Percentiles rank a stretch among this genome's conserved stretches.
These are phyloP conservation scores for Saccharomycopsis hybrid DNA, from an alignment of 1,139 yeast species.

Conservation along the genomic window DNA sequence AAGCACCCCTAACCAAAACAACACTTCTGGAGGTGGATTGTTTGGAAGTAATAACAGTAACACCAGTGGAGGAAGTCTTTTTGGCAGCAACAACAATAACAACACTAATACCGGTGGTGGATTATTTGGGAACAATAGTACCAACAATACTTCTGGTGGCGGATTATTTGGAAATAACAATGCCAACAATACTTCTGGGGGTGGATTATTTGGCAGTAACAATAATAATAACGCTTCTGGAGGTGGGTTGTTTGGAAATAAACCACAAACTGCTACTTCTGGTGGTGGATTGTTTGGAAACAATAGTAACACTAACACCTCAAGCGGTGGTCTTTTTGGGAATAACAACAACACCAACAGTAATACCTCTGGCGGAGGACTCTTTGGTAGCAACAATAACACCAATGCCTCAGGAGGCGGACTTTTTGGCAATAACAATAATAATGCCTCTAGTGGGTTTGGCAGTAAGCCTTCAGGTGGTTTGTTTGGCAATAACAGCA, in stretches of 20 bases:
- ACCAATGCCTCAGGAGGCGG: conserved; percentile 24
- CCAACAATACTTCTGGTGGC: conserved; percentile 21
- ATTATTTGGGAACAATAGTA: conserved; percentile 27
- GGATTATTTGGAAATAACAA: conserved; percentile 23
- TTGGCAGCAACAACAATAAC: conserved; percentile 13
- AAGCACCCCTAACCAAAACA: conserved; percentile 11
- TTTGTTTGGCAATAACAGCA: conserved; percentile 31
- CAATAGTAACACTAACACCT: conserved; percentile 19
- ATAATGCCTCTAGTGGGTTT: conserved; percentile 21
- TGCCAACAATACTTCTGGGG: conserved; percentile 20
- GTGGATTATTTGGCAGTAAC: conserved; percentile 26
- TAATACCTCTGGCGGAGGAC: conserved; percentile 22
- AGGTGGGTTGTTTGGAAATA: conserved; percentile 25
- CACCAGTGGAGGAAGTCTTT: conserved; percentile 8
- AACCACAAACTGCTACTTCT: conserved; percentile 13
- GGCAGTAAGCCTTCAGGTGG: conserved; percentile 26
- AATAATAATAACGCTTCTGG: conserved; percentile 22
- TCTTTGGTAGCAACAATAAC: conserved; percentile 23
- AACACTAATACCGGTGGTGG: conserved; percentile 26
- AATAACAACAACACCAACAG: conserved; percentile 23
- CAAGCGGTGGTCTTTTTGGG: conserved; percentile 22
- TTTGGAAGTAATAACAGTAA: conserved; percentile 25
- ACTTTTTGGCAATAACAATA: conserved; percentile 29
- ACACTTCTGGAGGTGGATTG: conserved; percentile 18
- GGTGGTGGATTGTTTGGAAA: conserved; percentile 30